A percentile compares a stretch with the other conserved stretches of the same genome.
phyloP scores from a whole-genome alignment of 2,329 filamentous ascomycete species.

The Aspergillus sp. region DNA sequence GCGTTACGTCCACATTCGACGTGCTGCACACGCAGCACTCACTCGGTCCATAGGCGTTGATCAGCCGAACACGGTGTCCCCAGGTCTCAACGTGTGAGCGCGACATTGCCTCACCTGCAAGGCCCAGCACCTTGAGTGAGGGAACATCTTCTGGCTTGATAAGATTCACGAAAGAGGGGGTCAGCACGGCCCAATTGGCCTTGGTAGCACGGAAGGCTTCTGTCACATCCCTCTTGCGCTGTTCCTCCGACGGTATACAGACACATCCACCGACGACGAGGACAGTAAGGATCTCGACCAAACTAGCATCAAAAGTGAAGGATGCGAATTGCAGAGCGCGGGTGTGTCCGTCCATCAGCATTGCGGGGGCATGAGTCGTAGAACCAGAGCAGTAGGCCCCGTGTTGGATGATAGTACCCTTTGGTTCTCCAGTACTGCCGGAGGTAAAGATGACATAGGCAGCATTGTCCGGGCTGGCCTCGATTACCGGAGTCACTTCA shows the following conservation, averaged over 20 bases:
- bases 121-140: conserved; percentile 2
- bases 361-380: conserved; percentile 9
- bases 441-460: conserved; percentile 16
- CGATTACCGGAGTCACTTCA: neutral
- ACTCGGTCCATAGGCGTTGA: conserved; percentile 36
- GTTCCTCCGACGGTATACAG: conserved; percentile 49
- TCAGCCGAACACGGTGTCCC: conserved; percentile 7
- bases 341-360: conserved; percentile 44
- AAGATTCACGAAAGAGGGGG: conserved; percentile 7
- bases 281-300: conserved; percentile 21
- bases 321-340: conserved; percentile 34
- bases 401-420: conserved; percentile 12
- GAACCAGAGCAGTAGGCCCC: conserved; percentile 8
- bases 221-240: conserved; percentile 44
- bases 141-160: conserved; percentile 6
- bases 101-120: conserved; percentile 13
- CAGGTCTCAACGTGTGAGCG: conserved; percentile 10
- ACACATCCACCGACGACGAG: conserved; percentile 13
- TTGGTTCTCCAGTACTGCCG: conserved; percentile 14
- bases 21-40: conserved; percentile 10
- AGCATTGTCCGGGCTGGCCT: conserved; percentile 5
- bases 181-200: conserved; percentile 7
- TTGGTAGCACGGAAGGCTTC: conserved; percentile 35
- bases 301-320: conserved; percentile 38
- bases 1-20: neutral